Base-by-base conservation (phyloP, 768 basidiomycete genomes). In the Kwoniella sp. region DNA sequence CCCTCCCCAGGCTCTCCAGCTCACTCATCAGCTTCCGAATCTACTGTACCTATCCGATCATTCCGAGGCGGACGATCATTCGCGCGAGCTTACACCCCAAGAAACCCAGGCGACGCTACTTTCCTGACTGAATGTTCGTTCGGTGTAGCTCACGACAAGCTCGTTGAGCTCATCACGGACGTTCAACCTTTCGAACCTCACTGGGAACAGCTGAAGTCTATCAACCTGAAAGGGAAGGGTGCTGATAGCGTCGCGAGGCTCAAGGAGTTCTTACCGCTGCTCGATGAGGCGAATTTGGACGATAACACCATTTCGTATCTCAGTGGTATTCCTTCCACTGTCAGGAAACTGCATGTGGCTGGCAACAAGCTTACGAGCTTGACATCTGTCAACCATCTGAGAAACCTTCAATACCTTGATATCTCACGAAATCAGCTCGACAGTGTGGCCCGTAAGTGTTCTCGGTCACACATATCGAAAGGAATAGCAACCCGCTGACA, bases 61-160 rank as follows among this genome's bases (percentile, higher is more conserved):
- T 64, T 64, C 62, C 62, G 62, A 44, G 26, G 36, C 13, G 56
- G 60, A 24, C 84, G 55, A 83, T 83, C 59, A 81, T 79, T 64
- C 68, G 67, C 62, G 15, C 54, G 60, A 60, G 27, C 50, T 51
- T 67, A 29, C 25, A 51, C 58, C 4, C 49, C 63, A 12, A 50
- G 65, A 9, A 60, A 65, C 44, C 30, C 57, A 12, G 74, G 69
- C 46, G 77, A 88, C 68, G 85, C 83, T 9, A 89, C 88, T 0
- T 95, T 89, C 82, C 83, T 98, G 67, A 98, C 95, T 12, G 94
- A 98, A 76, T 97, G 94, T 76, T 97, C 94, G 46, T 99, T 99
- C 77, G 92, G 86, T 17, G 88, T 97, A 48, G 86, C 92, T n/a
- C 91, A 91, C 72, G 95, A 97, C 77, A 85, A 86, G 49, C 85